Evolutionary conservation across 139 green algal species (phyloP).

Genomic region (Tetradesmus lagerheimii): DNA sequence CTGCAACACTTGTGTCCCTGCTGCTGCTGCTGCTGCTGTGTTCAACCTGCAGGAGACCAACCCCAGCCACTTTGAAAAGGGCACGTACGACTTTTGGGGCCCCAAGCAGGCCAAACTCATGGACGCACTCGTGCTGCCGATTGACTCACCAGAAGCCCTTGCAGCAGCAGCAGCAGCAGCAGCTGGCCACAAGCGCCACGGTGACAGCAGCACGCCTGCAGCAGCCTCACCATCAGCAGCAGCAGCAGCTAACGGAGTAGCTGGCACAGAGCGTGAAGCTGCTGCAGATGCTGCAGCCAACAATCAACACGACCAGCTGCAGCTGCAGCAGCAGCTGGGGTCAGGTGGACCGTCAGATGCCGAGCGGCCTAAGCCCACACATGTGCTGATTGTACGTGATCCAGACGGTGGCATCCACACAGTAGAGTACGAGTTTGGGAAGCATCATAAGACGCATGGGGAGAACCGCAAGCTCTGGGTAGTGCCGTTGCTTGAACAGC

Average conservation of each 20-base stretch:
- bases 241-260: background rate
- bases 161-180: slow-evolving; percentile 33
- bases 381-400: slow-evolving; percentile 30
- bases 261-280: background rate
- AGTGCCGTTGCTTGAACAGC: slow-evolving; percentile 2
- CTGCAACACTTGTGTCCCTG: background rate
- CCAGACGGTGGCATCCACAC: background rate
- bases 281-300: background rate
- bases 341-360: background rate
- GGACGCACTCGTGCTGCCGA: background rate
- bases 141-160: slow-evolving; percentile 19
- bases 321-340: slow-evolving; percentile 11
- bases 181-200: background rate
- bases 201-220: background rate
- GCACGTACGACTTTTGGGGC: slow-evolving; percentile 44
- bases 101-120: slow-evolving; percentile 40
- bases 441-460: slow-evolving; percentile 29
- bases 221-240: background rate
- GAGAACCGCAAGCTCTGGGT: slow-evolving; percentile 44
- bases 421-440: slow-evolving; percentile 37
- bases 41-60: slow-evolving; percentile 25
- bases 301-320: background rate
- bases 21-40: background rate
- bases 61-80: slow-evolving; percentile 39
- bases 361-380: slow-evolving; percentile 4